Percentiles rank a stretch among this genome's conserved stretches.
phyloP scores from a whole-genome alignment of 768 basidiomycete species.

The Suillus occidentalis region DNA sequence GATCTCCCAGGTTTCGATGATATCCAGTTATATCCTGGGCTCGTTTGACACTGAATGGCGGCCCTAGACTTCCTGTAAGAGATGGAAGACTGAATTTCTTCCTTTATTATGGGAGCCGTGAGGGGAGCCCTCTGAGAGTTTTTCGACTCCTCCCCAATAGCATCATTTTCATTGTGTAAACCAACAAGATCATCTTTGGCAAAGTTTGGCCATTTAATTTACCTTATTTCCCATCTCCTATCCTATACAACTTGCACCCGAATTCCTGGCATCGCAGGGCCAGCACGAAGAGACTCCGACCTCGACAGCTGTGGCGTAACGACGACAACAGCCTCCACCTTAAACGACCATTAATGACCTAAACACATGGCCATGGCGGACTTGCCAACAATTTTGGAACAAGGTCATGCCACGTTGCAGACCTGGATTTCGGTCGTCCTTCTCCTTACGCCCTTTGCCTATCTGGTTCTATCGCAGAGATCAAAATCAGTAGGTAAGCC shows the following conservation, averaged over 20 bases:
- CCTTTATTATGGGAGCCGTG: not conserved
- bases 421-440: slow-evolving; percentile 13
- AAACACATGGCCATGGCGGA: slow-evolving; percentile 5
- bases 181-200: not conserved
- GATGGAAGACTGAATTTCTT: not conserved
- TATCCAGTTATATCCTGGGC: not conserved
- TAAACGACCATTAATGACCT: not conserved
- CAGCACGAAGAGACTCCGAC: no score
- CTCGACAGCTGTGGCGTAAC: not conserved
- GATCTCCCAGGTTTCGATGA: not conserved
- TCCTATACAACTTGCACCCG: not conserved
- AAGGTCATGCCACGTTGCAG: slow-evolving; percentile 10
- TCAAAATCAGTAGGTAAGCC: slow-evolving; percentile 15
- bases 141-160: not conserved
- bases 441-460: slow-evolving; percentile 18
- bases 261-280: not conserved
- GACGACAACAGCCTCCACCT: not conserved
- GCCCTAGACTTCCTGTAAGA: not conserved
- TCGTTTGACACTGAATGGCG: not conserved
- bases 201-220: not conserved
- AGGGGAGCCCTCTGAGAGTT: not conserved
- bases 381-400: slow-evolving; percentile 2
- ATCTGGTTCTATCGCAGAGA: slow-evolving; percentile 14
- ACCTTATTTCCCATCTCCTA: not conserved
- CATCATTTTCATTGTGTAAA: not conserved